A percentile compares a stretch with the other conserved stretches of the same genome.
Conservation (phyloP, 148 eudicot species). For the Cornus kousa region DNA sequence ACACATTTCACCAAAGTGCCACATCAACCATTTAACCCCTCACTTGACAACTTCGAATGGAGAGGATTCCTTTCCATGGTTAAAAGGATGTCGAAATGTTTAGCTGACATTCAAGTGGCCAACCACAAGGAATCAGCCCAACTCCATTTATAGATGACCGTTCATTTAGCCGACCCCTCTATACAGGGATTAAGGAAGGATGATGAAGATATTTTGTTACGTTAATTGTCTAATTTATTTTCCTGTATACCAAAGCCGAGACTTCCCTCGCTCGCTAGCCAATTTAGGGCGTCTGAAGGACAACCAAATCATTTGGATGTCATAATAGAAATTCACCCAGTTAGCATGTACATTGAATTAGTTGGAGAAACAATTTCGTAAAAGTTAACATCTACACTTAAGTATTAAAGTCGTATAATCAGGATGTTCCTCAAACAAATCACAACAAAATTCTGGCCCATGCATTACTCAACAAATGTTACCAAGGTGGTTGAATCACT, state of each 20-base stretch:
- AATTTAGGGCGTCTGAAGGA: not conserved
- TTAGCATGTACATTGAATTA: not conserved
- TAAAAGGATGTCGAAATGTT: too few relatives aligned
- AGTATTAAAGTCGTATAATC: not conserved
- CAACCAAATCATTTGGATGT: not conserved
- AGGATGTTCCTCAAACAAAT: conserved; percentile 3
- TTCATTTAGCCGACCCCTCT: too few relatives aligned
- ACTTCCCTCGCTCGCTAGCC: not conserved
- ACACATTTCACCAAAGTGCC: too few relatives aligned
- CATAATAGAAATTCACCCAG: not conserved
- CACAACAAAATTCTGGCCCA: conserved; percentile 13
- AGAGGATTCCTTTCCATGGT: too few relatives aligned
- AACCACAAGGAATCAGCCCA: too few relatives aligned
- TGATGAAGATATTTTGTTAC: too few relatives aligned
- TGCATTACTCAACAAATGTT: not conserved
- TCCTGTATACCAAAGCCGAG: not conserved
- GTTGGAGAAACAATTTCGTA: not conserved
- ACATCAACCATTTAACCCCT: too few relatives aligned
- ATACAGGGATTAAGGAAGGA: too few relatives aligned
- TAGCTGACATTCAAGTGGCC: too few relatives aligned
- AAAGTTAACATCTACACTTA: not conserved
- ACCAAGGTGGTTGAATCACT: not conserved
- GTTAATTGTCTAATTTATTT: too few relatives aligned
- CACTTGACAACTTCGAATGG: too few relatives aligned
- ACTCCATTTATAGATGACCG: too few relatives aligned